Percentiles rank a stretch among this genome's conserved stretches.
These are phyloP conservation scores for Corniculantispora saksenae DNA, from an alignment of 2,329 filamentous ascomycete species.

Conservation along the genomic window DNA sequence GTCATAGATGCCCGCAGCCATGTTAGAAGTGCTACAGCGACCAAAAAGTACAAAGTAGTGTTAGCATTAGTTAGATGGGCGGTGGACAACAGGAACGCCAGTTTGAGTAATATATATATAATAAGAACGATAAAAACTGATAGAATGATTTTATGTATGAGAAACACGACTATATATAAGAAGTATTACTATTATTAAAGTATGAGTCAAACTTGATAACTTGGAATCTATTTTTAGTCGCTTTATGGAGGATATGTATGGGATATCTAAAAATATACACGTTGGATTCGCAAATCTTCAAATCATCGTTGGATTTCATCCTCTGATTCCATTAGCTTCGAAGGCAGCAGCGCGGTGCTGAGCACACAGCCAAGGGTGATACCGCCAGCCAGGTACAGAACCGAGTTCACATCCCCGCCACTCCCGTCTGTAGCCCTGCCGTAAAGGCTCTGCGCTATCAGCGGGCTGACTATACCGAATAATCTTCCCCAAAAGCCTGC, in stretches of 20 bases:
- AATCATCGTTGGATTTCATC: constrained; percentile 28
- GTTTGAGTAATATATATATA: too few relatives aligned
- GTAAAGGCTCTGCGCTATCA: constrained; percentile 52
- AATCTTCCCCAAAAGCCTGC: constrained; percentile 61
- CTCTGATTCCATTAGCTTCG: constrained; percentile 34
- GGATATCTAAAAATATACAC: constrained; percentile 1
- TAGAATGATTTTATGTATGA: too few relatives aligned
- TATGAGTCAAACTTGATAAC: too few relatives aligned
- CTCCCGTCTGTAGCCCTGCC: constrained; percentile 30
- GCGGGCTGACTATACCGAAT: constrained; percentile 58
- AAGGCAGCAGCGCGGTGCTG: constrained; percentile 50
- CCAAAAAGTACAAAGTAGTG: too few relatives aligned
- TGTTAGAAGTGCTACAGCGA: too few relatives aligned
- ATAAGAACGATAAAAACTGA: too few relatives aligned
- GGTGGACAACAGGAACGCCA: too few relatives aligned
- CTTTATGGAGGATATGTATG: neutral
- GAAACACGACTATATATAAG: too few relatives aligned
- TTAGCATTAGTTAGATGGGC: too few relatives aligned
- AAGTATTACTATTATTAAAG: too few relatives aligned
- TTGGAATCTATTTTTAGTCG: neutral
- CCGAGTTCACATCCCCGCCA: constrained; percentile 45
- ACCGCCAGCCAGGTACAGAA: constrained; percentile 58
- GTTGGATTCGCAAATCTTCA: neutral
- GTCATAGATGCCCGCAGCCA: too few relatives aligned
- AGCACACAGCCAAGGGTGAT: constrained; percentile 55